Percentiles rank a stretch among this genome's conserved stretches.
phyloP scores from a whole-genome alignment of 2,329 filamentous ascomycete genomes.

The Epichloe hybrida region DNA sequence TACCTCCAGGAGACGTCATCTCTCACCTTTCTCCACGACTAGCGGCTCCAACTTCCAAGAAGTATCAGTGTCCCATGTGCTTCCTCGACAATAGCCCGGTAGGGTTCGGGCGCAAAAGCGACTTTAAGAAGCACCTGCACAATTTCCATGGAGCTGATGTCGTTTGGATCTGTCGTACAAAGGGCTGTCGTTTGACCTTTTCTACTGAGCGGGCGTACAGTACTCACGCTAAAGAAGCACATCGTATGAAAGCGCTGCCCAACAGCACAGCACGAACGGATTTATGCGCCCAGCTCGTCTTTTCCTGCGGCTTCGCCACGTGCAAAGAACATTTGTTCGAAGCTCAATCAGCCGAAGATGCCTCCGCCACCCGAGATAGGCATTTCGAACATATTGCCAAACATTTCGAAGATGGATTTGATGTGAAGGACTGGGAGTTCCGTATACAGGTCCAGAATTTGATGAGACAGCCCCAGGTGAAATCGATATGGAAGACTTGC shows the following conservation, averaged over 20 bases:
- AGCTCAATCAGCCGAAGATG: slow-evolving; percentile 22
- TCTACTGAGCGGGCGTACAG: slow-evolving; percentile 32
- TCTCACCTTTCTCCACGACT: slow-evolving; percentile 24
- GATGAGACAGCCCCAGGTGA: slow-evolving; percentile 28
- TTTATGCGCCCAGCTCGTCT: slow-evolving; percentile 30
- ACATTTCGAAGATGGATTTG: slow-evolving; percentile 30
- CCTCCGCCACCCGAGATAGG: slow-evolving; percentile 24
- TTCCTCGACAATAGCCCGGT: slow-evolving; percentile 31
- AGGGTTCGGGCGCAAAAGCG: slow-evolving; percentile 32
- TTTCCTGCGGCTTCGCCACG: slow-evolving; percentile 28
- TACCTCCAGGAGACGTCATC: slow-evolving; percentile 19
- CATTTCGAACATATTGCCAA: slow-evolving; percentile 34
- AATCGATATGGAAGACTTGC: slow-evolving; percentile 31
- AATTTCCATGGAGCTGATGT: slow-evolving; percentile 31
- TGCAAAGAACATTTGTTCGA: slow-evolving; percentile 32
- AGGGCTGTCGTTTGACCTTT: slow-evolving; percentile 28
- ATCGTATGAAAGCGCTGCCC: slow-evolving; percentile 27
- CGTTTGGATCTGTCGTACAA: slow-evolving; percentile 29
- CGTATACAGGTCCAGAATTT: slow-evolving; percentile 30
- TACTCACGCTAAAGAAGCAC: slow-evolving; percentile 29
- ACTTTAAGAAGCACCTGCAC: slow-evolving; percentile 36
- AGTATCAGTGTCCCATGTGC: slow-evolving; percentile 32
- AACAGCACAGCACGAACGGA: slow-evolving; percentile 28
- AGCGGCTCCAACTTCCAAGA: slow-evolving; percentile 25
- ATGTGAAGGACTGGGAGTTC: slow-evolving; percentile 31